Percentiles rank a stretch among this genome's conserved stretches.
Conservation (phyloP, 2,329 filamentous ascomycete genomes). For the Penicillium sp. region DNA sequence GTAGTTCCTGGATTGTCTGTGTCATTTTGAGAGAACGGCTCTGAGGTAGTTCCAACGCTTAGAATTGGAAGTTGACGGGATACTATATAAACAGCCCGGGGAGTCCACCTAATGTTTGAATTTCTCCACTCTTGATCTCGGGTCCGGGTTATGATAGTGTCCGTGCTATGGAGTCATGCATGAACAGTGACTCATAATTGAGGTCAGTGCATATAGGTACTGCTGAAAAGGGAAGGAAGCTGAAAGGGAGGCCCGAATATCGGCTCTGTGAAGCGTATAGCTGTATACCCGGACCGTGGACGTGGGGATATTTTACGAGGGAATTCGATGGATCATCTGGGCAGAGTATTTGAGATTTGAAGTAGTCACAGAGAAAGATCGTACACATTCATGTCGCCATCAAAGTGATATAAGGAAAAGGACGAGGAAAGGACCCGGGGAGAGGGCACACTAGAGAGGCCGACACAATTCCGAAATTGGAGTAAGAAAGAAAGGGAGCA, state of each 20-base stretch:
- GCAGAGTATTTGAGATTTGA: slow-evolving; percentile 2
- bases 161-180: not conserved
- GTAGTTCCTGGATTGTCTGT: slow-evolving; percentile 21
- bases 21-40: slow-evolving; percentile 11
- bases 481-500: slow-evolving; percentile 14
- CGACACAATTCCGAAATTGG: slow-evolving; percentile 17
- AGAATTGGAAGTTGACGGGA: not conserved
- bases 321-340: not conserved
- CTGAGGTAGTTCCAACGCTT: not conserved
- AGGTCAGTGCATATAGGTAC: too few relatives aligned
- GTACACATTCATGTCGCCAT: slow-evolving; percentile 30
- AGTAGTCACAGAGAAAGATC: slow-evolving; percentile 20
- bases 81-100: not conserved
- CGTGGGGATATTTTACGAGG: not conserved
- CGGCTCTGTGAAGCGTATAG: not conserved
- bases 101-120: not conserved
- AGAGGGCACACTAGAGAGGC: slow-evolving; percentile 6
- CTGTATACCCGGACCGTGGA: too few relatives aligned
- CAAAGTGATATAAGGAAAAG: slow-evolving; percentile 20
- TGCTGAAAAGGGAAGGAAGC: too few relatives aligned
- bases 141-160: not conserved
- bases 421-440: slow-evolving; percentile 11
- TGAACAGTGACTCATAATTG: not conserved
- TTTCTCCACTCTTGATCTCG: not conserved
- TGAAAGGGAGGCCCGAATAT: not conserved